Base-by-base conservation (phyloP, 345 rosid species). In the Cochlearia excelsa region DNA sequence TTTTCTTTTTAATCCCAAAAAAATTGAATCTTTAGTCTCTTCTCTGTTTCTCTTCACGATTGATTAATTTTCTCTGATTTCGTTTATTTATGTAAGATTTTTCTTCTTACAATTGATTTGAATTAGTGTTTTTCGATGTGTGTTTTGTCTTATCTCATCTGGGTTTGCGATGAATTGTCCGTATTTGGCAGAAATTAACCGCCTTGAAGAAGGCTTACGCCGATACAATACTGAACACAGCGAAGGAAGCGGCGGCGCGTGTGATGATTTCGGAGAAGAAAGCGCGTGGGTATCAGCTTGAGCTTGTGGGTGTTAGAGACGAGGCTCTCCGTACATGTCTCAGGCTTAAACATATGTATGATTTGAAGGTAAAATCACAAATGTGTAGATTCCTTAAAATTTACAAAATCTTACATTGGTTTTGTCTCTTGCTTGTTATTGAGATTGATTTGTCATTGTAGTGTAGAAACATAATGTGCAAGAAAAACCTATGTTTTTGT, bases 191-290 rank as follows among this genome's bases (percentile, higher is more conserved):
- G 91, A 89, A 81, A 77, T 76, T 82, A 74, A 78, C 74, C 66
- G 94, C 91, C 64, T 72, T 93, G 84, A 84, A 93, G 80, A 89
- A 81, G 87, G 99, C 93, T 31, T 93, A 89, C 58, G 99, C 99
- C 58, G 97, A 86, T 58, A 85, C 86, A 51, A 83, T 92, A 40
- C 75, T 89, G 74, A 89, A 84, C 66, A 80, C 95, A 9, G 90
- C 94, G 10, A 92, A 83, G 77, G 99, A 93, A 64, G 91, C 97
- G 53, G 95, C 97, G 64, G 90, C 84, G 51, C 84, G 94, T 74
- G 82, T 86, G 67, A 78, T 86, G 83, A 76, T 73, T 51, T 84
- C 97, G 16, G 99, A 93, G 80, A 81, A 78, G 74, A 93, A 77
- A 64, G 81, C 91, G 61, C 67, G 77, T 52, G 81, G 80, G 50